Base-by-base conservation (phyloP, 2,329 filamentous ascomycete species). In the Sarocladium brachiariae region DNA sequence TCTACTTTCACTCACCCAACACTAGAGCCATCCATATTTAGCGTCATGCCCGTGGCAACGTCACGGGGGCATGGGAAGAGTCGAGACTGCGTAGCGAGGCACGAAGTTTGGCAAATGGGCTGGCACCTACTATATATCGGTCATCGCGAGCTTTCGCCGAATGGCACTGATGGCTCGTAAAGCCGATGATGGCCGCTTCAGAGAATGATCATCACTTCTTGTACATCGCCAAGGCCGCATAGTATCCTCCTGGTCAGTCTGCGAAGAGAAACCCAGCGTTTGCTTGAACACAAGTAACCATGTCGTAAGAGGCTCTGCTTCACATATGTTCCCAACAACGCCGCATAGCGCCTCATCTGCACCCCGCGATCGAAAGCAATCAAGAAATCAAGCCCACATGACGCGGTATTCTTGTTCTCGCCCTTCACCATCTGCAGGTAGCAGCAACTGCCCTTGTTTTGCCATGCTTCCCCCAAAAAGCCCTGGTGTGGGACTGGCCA, bases 171-270 rank as follows among this genome's bases (percentile, higher is more conserved):
- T 47, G n/a, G 43, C 43, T 47, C 24, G 16, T 23, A 47, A 47
- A 47, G 43, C 43, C 43, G 43, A 47, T 16, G 13, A 33, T 47
- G 43, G 43, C 43, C 43, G 43, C 27, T 43, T 16, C 21, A 4
- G 14, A 25, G 8, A n/a, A 39, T 18, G 16, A 8, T 13, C 4
- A 7, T 8, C 9, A 13, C 33, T 35, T 14, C 5, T 39, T 18
- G 35, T 18, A 39, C 11, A 6, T 39, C 21, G 35, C 13, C 27
- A 13, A 30, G 7, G 13, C 39, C 13, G n/a, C n/a, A n/a, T n/a
- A n/a, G n/a, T n/a, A n/a, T n/a, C n/a, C n/a, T n/a, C n/a, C n/a
- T n/a, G n/a, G n/a, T n/a, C n/a, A n/a, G n/a, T n/a, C n/a, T n/a
- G n/a, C n/a, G n/a, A n/a, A n/a, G n/a, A n/a, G n/a, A n/a, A n/a